Evolutionary conservation across 208 protist genomes (phyloP).

Genomic region (Trypanosoma caninum): DNA sequence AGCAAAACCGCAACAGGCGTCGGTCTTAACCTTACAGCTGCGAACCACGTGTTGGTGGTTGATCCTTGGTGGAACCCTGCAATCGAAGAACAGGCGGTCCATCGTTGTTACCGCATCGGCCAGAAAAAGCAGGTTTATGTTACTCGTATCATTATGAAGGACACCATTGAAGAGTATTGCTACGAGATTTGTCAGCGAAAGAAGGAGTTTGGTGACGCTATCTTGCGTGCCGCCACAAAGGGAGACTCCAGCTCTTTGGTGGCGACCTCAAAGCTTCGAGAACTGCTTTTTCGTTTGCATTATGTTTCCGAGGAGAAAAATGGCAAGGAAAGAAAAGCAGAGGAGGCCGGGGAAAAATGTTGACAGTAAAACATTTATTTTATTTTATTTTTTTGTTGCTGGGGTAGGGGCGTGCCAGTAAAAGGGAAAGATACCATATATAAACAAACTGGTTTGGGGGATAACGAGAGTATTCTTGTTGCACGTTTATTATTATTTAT

Average conservation of each 20-base stretch:
- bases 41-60: slow-evolving; percentile 94
- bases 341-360: no score
- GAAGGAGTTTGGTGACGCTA: slow-evolving; percentile 89
- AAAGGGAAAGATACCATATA: no score
- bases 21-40: slow-evolving; percentile 96
- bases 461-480: no score
- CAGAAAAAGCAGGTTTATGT: slow-evolving; percentile 92
- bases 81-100: slow-evolving; percentile 94
- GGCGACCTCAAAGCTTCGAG: slow-evolving; percentile 70
- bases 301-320: slow-evolving; percentile 42
- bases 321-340: no score
- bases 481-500: no score
- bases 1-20: slow-evolving; percentile 96
- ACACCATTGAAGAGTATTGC: slow-evolving; percentile 95
- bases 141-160: slow-evolving; percentile 87
- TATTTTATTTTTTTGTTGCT: background rate
- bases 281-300: slow-evolving; percentile 72
- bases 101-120: slow-evolving; percentile 94
- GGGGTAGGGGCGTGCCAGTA: no score
- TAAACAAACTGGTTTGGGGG: no score
- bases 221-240: slow-evolving; percentile 76
- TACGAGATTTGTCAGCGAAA: slow-evolving; percentile 91
- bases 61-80: slow-evolving; percentile 97
- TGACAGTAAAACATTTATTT: background rate
- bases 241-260: slow-evolving; percentile 53